These are phyloP conservation scores for Paratinospora sagittata DNA, from an alignment of 164 flowering plant genomes.

Conservation along the genomic window DNA sequence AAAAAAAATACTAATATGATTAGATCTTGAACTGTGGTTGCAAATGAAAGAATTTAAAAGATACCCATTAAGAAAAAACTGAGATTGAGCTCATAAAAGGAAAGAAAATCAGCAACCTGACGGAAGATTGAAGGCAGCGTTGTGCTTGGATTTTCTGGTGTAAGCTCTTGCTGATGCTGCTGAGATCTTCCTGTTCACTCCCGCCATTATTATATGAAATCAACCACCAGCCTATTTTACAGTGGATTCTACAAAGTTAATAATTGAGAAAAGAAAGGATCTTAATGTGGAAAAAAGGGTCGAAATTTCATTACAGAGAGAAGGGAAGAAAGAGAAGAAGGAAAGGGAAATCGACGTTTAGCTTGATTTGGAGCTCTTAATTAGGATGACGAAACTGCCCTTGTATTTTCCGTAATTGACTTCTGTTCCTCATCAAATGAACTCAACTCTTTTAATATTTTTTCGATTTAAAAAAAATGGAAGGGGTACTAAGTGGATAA, in stretches of 20 bases:
- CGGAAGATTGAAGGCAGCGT: constrained; percentile 21
- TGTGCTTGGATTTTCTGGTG: constrained; percentile 43
- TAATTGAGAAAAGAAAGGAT: neutral
- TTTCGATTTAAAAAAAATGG: too few species aligned
- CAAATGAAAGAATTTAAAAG: neutral
- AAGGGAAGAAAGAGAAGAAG: neutral
- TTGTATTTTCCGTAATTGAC: neutral
- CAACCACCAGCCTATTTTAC: neutral
- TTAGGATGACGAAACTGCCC: neutral
- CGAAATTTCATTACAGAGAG: neutral
- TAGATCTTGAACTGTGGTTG: neutral
- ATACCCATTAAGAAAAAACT: neutral
- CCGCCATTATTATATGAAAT: constrained; percentile 30
- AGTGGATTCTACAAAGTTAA: neutral
- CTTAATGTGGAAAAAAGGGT: neutral
- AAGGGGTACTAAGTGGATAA: too few species aligned
- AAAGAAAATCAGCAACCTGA: constrained; percentile 3
- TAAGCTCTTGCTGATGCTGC: constrained; percentile 67
- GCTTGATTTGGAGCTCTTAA: neutral
- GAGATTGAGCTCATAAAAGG: neutral
- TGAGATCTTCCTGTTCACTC: constrained; percentile 42
- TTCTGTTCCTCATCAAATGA: too few species aligned
- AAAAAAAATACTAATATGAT: too few species aligned
- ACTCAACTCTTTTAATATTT: too few species aligned
- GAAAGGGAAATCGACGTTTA: neutral